Percentiles rank a stretch among this genome's conserved stretches.
phyloP scores from a whole-genome alignment of 805 yeast genomes.

The Middelhovenomyces tepae region DNA sequence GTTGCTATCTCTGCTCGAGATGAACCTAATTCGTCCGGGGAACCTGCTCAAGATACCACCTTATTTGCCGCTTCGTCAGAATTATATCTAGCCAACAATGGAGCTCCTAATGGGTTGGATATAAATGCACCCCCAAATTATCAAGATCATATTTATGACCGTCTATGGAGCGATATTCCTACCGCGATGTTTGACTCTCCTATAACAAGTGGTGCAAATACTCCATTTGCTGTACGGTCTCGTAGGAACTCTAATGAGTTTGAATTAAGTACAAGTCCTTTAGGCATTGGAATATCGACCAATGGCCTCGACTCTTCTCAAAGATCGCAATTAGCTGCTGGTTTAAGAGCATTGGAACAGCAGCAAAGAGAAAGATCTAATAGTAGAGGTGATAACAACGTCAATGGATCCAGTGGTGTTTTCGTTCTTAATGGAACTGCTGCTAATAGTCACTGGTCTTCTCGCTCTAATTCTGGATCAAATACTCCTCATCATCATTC shows the following conservation, averaged over 20 bases:
- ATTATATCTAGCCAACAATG: constrained; percentile 27
- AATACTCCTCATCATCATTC: constrained; percentile 1
- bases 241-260: constrained; percentile 27
- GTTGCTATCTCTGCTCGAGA: constrained; percentile 54
- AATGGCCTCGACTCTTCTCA: constrained; percentile 26
- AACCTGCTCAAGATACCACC: constrained; percentile 7
- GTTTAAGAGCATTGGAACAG: constrained; percentile 30
- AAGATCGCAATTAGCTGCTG: constrained; percentile 31
- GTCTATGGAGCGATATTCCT: constrained; percentile 55
- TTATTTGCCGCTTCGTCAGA: constrained; percentile 12
- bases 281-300: constrained; percentile 20
- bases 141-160: constrained; percentile 67
- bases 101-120: constrained; percentile 19
- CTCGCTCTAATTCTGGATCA: constrained; percentile 1
- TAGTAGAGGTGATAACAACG: too few species aligned
- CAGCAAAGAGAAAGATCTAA: too few species aligned
- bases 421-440: constrained; percentile 12
- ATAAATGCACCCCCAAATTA: constrained; percentile 76
- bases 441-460: constrained; percentile 6
- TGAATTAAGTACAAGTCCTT: constrained; percentile 13
- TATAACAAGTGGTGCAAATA: constrained; percentile 29
- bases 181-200: constrained; percentile 32
- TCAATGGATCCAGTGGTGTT: too few species aligned
- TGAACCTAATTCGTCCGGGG: constrained; percentile 13
- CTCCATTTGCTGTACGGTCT: constrained; percentile 29